A percentile compares a stretch with the other conserved stretches of the same genome.
Evolutionary conservation across 2,329 filamentous ascomycete genomes (phyloP).

Genomic region (Coniochaeta sp.): DNA sequence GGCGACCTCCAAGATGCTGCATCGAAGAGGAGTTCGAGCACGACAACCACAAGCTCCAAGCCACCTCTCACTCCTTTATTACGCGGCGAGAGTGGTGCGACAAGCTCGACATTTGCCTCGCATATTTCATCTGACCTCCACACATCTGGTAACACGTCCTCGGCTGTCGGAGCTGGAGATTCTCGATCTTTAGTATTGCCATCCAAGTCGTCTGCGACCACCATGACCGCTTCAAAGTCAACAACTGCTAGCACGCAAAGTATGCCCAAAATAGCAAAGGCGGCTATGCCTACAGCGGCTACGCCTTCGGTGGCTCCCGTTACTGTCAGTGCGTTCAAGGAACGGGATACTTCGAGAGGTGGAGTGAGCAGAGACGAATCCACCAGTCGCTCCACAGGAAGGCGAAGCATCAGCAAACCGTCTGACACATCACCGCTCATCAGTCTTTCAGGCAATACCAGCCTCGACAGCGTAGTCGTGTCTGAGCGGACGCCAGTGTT

Average conservation of each 20-base stretch:
- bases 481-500: constrained; percentile 20
- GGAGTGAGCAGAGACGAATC: constrained; percentile 32
- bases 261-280: constrained; percentile 33
- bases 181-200: constrained; percentile 30
- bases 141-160: constrained; percentile 25
- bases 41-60: constrained; percentile 29
- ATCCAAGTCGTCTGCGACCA: constrained; percentile 42
- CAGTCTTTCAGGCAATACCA: constrained; percentile 25
- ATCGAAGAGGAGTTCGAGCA: constrained; percentile 33
- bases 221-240: constrained; percentile 36
- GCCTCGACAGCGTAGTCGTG: constrained; percentile 24
- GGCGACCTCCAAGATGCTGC: constrained; percentile 32
- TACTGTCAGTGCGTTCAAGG: constrained; percentile 39
- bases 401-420: constrained; percentile 33
- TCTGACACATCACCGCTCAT: constrained; percentile 30
- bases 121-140: constrained; percentile 22
- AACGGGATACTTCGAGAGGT: constrained; percentile 37
- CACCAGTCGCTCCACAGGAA: constrained; percentile 25
- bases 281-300: constrained; percentile 30
- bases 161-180: constrained; percentile 28
- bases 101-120: constrained; percentile 25
- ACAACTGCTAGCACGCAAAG: constrained; percentile 28
- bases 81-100: constrained; percentile 18
- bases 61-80: constrained; percentile 16
- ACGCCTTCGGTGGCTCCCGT: constrained; percentile 41